Base-by-base conservation (phyloP, 2,329 filamentous ascomycete genomes). In the Fusarium hainanense region DNA sequence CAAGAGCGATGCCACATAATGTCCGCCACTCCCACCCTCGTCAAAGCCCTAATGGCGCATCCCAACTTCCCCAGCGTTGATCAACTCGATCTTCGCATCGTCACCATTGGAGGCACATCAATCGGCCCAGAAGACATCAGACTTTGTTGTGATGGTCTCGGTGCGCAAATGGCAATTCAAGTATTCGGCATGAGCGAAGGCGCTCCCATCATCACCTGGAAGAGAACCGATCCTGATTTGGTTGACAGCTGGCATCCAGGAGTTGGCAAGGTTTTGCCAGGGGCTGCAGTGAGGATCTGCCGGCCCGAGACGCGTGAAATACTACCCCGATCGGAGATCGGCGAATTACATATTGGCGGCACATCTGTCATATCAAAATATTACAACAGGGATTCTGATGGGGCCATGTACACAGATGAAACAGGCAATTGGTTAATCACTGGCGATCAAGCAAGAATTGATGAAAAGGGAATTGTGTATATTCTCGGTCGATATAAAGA, bases 181-280 rank as follows among this genome's bases (percentile, higher is more conserved):
- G 79, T 76, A 13, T 84, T 82, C 66, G 82, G 83, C 2, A 83
- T 85, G 82, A 84, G 81, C 23, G 82, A 85, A 64, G 80, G 80
- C 4, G 80, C 79, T 14, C 81, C 80, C 3, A 71, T 82, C 5
- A 72, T 83, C 30, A 82, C 80, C n/a, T 84, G 81, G 80, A 70
- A 66, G 40, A 75, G 73, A 56, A 70, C 54, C 41, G 79, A 77
- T 64, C 71, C 61, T 54, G 75, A 71, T 50, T 74, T 77, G 37
- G 69, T 57, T 10, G 77, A 75, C 49, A 81, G 72, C 43, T 78
- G 74, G 58, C 77, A 83, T 61, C 75, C 81, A 7, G 78, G 82
- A n/a, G 80, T 81, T 7, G 83, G 83, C 10, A 81, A 79, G 40
- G 76, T 79, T 14, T 77, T 81, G 11, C 77, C 81, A 6, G 83